Conservation (phyloP, 352 stramenopile species). For the Elongisporangium undulatum region DNA sequence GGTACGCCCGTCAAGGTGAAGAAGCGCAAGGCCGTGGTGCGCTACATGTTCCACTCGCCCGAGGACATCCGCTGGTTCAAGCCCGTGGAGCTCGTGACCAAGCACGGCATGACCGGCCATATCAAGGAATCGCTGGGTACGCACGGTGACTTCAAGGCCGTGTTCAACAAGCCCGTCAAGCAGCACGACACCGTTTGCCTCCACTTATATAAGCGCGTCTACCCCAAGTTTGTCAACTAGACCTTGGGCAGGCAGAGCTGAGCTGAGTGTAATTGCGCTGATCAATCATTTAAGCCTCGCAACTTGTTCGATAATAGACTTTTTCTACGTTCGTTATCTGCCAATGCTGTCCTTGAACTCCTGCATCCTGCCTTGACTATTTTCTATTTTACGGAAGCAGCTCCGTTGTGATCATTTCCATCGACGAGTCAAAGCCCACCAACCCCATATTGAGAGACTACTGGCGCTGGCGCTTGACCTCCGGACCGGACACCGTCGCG, state of each 20-base stretch:
- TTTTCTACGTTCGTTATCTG: not conserved
- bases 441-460: constrained; percentile 1
- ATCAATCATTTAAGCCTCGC: not conserved
- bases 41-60: constrained; percentile 99
- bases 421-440: not conserved
- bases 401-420: not conserved
- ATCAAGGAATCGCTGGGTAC: constrained; percentile 98
- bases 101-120: constrained; percentile 97
- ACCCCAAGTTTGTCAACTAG: constrained; percentile 92
- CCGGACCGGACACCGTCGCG: constrained; percentile 6
- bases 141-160: constrained; percentile 98
- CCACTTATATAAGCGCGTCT: constrained; percentile 99
- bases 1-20: constrained; percentile 98
- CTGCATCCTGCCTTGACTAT: not conserved
- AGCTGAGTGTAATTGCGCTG: too few species aligned
- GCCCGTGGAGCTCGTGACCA: constrained; percentile 96
- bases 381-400: constrained; percentile 1
- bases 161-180: constrained; percentile 99
- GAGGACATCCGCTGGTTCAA: constrained; percentile 99
- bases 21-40: constrained; percentile 96
- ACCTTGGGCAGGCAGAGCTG: too few species aligned
- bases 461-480: constrained; percentile 29
- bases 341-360: not conserved
- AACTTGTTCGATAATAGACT: not conserved
- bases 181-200: constrained; percentile 99